Evolutionary conservation across 1,284 basidiomycete species (phyloP), one percentile per base, ranked within the genome.

Genomic region (Trametes sp.): DNA sequence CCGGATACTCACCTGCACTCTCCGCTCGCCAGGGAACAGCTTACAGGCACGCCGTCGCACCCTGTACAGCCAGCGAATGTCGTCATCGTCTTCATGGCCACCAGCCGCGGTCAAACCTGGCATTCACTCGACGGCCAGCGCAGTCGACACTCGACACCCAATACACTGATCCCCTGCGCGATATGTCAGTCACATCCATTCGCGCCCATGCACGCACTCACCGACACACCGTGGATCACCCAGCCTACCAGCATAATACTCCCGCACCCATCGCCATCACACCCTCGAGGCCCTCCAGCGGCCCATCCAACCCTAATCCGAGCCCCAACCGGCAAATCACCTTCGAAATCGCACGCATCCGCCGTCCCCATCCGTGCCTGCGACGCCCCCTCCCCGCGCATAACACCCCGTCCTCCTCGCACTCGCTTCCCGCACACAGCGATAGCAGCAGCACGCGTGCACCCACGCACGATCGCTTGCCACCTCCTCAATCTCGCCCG

Each of bases 321-420:
- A 46, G 35, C 51, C 57, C 1, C 33, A 59, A 59, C 51, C 53
- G 57, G 57, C 26, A 48, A 48, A 35, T 26, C 42, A 24, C 11
- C 31, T 23, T 42, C 56, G 28, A 14, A 26, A n/a, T 42, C 38
- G 38, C 38, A 42, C 55, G 46, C 28, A 2, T 14, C 24, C 36
- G 21, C 52, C 14, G 16, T 8, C 28, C 5, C 51, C 29, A 31
- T 45, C 44, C 23, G 57, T 58, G 49, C 57, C 57, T 58, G 57
- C 57, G 57, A 58, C 41, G 31, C 28, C 23, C 57, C 11, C 57
- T 51, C 46, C 45, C 49, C n/a, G 38, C 41, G 49, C 16, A 35
- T 58, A 42, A 58, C 38, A 38, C 57, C 36, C 57, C 57, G 57
- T 44, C 48, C 7, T 45, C 54, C 23, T 49, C 54, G 54, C 45